These are phyloP conservation scores for Syncephalastrum sp. DNA, from an alignment of 371 early-diverging fungal species.

Conservation along the genomic window DNA sequence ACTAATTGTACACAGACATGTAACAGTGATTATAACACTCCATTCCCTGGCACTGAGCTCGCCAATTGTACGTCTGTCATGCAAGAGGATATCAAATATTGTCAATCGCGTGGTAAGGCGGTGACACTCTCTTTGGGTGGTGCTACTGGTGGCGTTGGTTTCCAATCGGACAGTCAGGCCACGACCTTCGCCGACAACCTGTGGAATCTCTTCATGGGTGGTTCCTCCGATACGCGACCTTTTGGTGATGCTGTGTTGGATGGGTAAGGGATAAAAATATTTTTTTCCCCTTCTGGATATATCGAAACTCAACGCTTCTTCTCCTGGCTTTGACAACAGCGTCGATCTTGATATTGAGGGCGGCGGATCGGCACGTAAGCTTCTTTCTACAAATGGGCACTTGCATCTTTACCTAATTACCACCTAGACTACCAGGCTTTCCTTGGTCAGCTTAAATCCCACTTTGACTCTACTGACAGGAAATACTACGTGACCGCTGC, in stretches of 20 bases:
- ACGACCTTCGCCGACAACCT: constrained; percentile 50
- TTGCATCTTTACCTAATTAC: background rate
- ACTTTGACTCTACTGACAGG: constrained; percentile 30
- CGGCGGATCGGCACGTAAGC: constrained; percentile 49
- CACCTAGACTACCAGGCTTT: constrained; percentile 56
- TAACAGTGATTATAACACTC: constrained; percentile 41
- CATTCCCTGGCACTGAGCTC: constrained; percentile 49
- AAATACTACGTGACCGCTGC: constrained; percentile 74
- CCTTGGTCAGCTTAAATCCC: constrained; percentile 42
- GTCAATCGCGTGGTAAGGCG: constrained; percentile 55
- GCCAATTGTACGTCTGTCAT: constrained; percentile 49
- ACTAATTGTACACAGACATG: constrained; percentile 17
- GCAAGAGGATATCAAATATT: constrained; percentile 51
- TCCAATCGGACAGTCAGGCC: constrained; percentile 42
- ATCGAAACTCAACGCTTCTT: background rate
- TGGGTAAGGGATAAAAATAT: constrained; percentile 34
- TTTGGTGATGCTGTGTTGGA: constrained; percentile 60
- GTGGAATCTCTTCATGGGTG: constrained; percentile 62
- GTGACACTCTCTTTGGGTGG: constrained; percentile 61
- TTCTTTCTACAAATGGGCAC: background rate
- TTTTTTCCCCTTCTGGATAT: background rate
- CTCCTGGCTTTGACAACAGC: constrained; percentile 25
- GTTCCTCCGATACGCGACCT: constrained; percentile 49
- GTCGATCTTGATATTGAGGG: constrained; percentile 65
- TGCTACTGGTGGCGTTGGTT: constrained; percentile 53